These are phyloP conservation scores for Emmonsiellopsis sp. DNA, from an alignment of 2,329 filamentous ascomycete species.

Conservation along the genomic window DNA sequence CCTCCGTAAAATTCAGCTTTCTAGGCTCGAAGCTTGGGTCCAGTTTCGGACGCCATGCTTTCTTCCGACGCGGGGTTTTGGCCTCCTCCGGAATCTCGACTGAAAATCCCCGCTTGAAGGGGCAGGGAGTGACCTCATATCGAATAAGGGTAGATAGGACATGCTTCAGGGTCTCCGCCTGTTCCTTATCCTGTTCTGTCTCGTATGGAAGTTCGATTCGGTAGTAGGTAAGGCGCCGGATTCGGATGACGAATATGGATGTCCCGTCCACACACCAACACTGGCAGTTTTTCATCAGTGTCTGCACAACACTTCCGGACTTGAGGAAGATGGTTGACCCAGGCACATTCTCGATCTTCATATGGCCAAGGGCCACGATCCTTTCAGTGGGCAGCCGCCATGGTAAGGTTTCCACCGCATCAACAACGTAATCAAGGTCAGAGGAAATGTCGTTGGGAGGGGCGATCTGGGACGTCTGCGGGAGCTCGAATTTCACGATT, in stretches of 20 bases:
- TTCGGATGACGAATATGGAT: conserved; percentile 77
- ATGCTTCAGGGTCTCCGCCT: conserved; percentile 57
- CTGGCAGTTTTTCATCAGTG: conserved; percentile 81
- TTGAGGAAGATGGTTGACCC: conserved; percentile 82
- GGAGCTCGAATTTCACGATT: conserved; percentile 55
- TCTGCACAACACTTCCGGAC: conserved; percentile 72
- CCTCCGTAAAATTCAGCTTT: conserved; percentile 6
- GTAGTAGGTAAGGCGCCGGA: conserved; percentile 76
- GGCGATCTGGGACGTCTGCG: conserved; percentile 20
- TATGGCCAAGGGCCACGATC: conserved; percentile 70
- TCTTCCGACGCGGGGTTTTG: conserved; percentile 55
- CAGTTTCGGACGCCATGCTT: conserved; percentile 56
- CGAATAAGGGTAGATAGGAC: conserved; percentile 64
- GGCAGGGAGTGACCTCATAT: conserved; percentile 82
- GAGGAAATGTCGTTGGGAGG: conserved; percentile 28
- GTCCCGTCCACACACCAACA: conserved; percentile 87
- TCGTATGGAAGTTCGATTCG: conserved; percentile 72
- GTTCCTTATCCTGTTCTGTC: conserved; percentile 52
- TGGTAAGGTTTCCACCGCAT: conserved; percentile 54
- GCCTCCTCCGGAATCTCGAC: conserved; percentile 63
- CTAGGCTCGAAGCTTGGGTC: conserved; percentile 3
- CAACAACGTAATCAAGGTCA: conserved; percentile 39
- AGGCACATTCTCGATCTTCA: conserved; percentile 77
- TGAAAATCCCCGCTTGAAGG: conserved; percentile 68
- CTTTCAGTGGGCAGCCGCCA: conserved; percentile 70